Conservation (phyloP, 2,329 filamentous ascomycete genomes). For the Aspergillus candidus region DNA sequence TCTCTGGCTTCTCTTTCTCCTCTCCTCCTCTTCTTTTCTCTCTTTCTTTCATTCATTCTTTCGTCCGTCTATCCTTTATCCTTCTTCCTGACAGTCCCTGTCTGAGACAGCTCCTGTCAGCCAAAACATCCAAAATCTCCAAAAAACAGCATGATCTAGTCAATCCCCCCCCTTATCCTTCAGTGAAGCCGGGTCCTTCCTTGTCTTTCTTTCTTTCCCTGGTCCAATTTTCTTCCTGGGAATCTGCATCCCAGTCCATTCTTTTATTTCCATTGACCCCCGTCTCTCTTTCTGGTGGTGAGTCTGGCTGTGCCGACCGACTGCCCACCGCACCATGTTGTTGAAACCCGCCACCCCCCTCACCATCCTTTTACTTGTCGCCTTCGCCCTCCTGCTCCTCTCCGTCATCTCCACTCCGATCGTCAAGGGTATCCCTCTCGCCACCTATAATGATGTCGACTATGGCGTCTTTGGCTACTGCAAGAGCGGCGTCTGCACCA, state of each 20-base stretch:
- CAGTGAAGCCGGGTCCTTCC: too few relatives aligned
- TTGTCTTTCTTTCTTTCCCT: too few relatives aligned
- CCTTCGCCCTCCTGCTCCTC: conserved; percentile 78
- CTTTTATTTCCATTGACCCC: background rate
- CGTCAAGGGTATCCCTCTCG: conserved; percentile 76
- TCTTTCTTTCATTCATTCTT: conserved; percentile 2
- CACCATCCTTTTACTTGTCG: conserved; percentile 73
- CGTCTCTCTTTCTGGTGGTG: conserved; percentile 2
- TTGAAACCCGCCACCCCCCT: conserved; percentile 89
- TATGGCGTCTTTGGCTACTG: conserved; percentile 96
- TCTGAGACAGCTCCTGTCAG: conserved; percentile 1
- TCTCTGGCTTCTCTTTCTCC: background rate
- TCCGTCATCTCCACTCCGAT: conserved; percentile 89
- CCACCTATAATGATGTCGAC: conserved; percentile 65
- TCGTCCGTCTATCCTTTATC: background rate
- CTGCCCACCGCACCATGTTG: conserved; percentile 54
- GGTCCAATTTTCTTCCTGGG: too few relatives aligned
- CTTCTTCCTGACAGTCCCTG: background rate
- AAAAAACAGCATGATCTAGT: too few relatives aligned
- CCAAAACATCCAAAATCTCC: too few relatives aligned
- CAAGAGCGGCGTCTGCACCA: conserved; percentile 58
- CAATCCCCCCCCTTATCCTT: too few relatives aligned
- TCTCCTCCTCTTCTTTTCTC: background rate
- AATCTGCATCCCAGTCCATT: too few relatives aligned
- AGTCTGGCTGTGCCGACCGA: conserved; percentile 15